Evolutionary conservation across 805 yeast species (phyloP), one percentile per base, ranked within the genome.

Genomic region (Wickerhamiella lipophila): DNA sequence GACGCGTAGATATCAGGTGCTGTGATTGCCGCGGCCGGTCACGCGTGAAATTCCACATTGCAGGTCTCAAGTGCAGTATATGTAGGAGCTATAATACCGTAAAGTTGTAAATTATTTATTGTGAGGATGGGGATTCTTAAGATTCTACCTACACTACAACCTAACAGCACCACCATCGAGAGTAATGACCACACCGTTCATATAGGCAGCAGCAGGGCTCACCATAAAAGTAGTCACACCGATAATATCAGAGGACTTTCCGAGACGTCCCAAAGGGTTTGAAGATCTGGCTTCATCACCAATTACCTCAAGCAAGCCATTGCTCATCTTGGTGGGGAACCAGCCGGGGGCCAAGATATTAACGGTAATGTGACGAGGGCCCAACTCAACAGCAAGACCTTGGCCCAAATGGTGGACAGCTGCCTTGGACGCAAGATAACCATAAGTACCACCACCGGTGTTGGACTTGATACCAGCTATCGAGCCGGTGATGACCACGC

Each of bases 1-100:
- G 96, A 94, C 67, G 77, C 50, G 79, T 87, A 56, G 73, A 83
- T 41, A 72, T 87, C 11, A 72, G 79, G 52, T 66, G 68, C 56
- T 82, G 83, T 62, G 97, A 88, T 64, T 88, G 97, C 64, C 79
- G 79, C 48, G 89, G 92, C 16, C 82, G 81, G 64, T 77, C 87
- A 21, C 75, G 78, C 52, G 79, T 81, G 16, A 67, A 74, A 11
- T 88, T 82, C 64, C 96, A 88, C 64, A 79, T 87, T 46, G 65
- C 88, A 56, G 97, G 97, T 1, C 70, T 86, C 53, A 83, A 81
- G 61, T 88, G 97, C 64, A 81, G 79, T 55, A 86, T 81, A 61
- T 88, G 96, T 65, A 73, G 75, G 50, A 82, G 94, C 60, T 88
- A 87, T 64, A 88, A 88, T 63, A 88, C 96, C 15, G 34, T 45